phyloP scores from a whole-genome alignment of 2,329 filamentous ascomycete species.

The Trichoderma breve region DNA sequence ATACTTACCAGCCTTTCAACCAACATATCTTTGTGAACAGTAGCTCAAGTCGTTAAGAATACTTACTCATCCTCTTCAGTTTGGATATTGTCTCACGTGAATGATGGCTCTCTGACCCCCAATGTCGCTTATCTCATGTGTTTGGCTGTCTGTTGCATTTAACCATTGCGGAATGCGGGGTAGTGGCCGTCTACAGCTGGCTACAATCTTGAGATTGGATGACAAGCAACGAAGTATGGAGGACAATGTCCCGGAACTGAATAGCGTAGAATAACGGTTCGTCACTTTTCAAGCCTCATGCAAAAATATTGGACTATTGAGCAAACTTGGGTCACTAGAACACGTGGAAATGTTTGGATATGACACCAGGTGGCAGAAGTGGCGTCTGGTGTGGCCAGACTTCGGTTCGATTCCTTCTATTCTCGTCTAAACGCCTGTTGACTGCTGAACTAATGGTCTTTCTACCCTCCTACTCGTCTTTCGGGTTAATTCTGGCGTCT shows the following conservation, averaged over 20 bases:
- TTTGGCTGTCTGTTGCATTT: not conserved
- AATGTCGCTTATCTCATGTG: not conserved
- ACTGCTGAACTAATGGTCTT: not conserved
- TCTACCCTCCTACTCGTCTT: not conserved
- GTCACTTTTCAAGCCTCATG: not conserved
- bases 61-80: not conserved
- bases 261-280: not conserved
- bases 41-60: not conserved
- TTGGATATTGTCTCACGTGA: not conserved
- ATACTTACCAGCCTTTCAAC: not conserved
- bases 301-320: not conserved
- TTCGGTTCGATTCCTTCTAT: not conserved
- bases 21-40: not conserved
- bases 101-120: not conserved
- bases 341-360: not conserved
- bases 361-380: not conserved
- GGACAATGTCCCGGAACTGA: not conserved
- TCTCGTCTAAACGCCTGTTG: not conserved
- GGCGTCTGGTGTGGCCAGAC: not conserved
- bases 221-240: not conserved
- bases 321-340: not conserved
- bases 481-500: not conserved
- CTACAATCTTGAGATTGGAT: not conserved
- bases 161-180: not conserved
- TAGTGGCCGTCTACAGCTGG: not conserved